These are phyloP conservation scores for Azolla pinnata DNA, from an alignment of 75 land plant genomes.

Conservation along the genomic window DNA sequence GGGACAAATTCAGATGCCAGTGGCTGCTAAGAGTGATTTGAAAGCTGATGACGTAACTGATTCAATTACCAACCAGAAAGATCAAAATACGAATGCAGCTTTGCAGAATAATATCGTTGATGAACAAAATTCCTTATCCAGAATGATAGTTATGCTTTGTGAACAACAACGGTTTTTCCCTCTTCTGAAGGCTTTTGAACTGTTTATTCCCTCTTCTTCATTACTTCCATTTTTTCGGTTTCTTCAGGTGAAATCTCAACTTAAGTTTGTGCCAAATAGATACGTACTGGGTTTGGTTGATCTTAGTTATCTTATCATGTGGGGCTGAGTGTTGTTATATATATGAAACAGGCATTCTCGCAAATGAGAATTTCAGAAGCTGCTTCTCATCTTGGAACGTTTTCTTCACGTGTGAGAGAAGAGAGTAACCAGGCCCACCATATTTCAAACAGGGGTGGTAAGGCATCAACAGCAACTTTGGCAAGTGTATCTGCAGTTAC, in stretches of 20 bases:
- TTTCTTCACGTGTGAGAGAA: constrained; percentile 71
- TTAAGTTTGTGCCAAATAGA: not conserved
- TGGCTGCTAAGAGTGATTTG: too few relatives aligned
- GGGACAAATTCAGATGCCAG: too few relatives aligned
- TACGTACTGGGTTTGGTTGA: not conserved
- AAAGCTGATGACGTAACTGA: too few relatives aligned
- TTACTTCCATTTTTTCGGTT: constrained; percentile 82
- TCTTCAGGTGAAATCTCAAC: constrained; percentile 59
- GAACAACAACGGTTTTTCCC: constrained; percentile 86
- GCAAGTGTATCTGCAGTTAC: constrained; percentile 58
- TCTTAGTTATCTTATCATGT: not conserved
- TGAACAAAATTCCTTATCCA: constrained; percentile 56
- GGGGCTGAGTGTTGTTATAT: not conserved
- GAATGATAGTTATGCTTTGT: constrained; percentile 87
- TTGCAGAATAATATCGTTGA: constrained; percentile 27
- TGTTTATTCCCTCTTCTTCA: constrained; percentile 87
- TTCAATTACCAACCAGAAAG: too few relatives aligned
- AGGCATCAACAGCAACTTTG: constrained; percentile 51
- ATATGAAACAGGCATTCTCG: constrained; percentile 68
- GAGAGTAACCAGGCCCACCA: constrained; percentile 30
- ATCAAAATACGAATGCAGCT: constrained; percentile 12
- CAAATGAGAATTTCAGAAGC: constrained; percentile 96
- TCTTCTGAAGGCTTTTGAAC: constrained; percentile 86
- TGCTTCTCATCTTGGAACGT: constrained; percentile 74
- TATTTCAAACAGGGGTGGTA: constrained; percentile 27